phyloP scores from a whole-genome alignment of 2,329 filamentous ascomycete genomes.

The Aphanoascus verrucosus region DNA sequence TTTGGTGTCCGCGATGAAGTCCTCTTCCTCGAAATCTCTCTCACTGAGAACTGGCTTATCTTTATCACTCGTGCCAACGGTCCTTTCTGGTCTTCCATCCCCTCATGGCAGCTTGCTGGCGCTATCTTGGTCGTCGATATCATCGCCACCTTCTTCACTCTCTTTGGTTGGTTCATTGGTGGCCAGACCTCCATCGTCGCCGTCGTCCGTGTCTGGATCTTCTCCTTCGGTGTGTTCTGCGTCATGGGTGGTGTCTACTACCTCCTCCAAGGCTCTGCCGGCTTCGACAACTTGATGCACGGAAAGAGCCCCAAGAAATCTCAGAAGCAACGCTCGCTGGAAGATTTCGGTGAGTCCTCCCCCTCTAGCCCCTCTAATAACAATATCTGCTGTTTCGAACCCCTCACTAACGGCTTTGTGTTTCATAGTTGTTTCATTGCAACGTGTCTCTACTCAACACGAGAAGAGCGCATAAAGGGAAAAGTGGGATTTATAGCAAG shows the following conservation, averaged over 20 bases:
- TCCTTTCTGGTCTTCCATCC: slow-evolving; percentile 81
- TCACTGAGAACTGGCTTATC: slow-evolving; percentile 93
- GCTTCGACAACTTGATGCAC: slow-evolving; percentile 89
- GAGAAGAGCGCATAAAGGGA: slow-evolving; percentile 63
- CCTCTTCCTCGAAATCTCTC: slow-evolving; percentile 78
- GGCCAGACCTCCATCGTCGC: slow-evolving; percentile 66
- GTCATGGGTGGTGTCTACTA: slow-evolving; percentile 70
- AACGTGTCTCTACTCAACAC: slow-evolving; percentile 84
- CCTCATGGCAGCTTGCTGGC: slow-evolving; percentile 71
- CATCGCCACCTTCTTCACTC: slow-evolving; percentile 71
- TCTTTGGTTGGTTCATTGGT: slow-evolving; percentile 72
- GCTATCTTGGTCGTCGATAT: slow-evolving; percentile 75
- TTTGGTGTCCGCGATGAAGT: slow-evolving; percentile 71
- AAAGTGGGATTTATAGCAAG: slow-evolving; percentile 7
- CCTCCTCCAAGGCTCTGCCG: slow-evolving; percentile 66
- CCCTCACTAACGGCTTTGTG: slow-evolving; percentile 38
- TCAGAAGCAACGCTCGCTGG: slow-evolving; percentile 71
- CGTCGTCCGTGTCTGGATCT: slow-evolving; percentile 81
- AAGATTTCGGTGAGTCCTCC: slow-evolving; percentile 71
- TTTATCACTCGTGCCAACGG: slow-evolving; percentile 92
- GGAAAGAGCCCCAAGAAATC: slow-evolving; percentile 73
- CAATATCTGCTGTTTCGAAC: slow-evolving; percentile 7
- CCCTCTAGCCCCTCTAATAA: no score
- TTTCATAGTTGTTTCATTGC: slow-evolving; percentile 65
- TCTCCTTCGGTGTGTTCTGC: slow-evolving; percentile 82